Evolutionary conservation across 1,284 basidiomycete genomes (phyloP), one percentile per base, ranked within the genome.

Genomic region (Vanrija sp.): DNA sequence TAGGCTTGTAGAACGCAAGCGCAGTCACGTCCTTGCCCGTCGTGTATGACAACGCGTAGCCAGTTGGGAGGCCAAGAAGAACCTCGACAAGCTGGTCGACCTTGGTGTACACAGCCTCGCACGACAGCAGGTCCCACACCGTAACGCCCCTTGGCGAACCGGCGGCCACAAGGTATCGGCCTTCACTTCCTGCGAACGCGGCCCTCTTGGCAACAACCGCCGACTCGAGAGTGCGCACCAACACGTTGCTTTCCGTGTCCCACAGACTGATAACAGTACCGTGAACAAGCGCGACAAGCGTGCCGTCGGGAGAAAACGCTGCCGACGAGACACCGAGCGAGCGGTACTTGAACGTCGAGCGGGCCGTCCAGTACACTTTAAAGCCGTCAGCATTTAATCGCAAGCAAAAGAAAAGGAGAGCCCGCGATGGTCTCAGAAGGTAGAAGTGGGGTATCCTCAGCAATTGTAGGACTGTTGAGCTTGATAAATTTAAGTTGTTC

Each of bases 271-370:
- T 81, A 55, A 85, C 83, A 19, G 81, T 71, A 0, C 84, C 85
- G 50, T 89, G 83, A 8, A 86, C 81, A 7, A 95, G 81, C 5
- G 87, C 89, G 25, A 98, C 78, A 39, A 98, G 80, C 12, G 93
- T 93, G 8, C 85, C 88, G 71, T 98, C 95, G 1, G 83, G 83
- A 6, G 93, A 91, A 84, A 91, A 97, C 0, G 85, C 81, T 0
- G 83, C 79, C 52, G 85, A 81, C 52, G 77, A 78, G 48, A 91
- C 89, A 26, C 79, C 78, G 63, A 86, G 80, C n/a, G 81, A 79
- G 39, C 86, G 87, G 72, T 88, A 89, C 38, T 75, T 77, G 62
- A 89, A 82, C 1, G 84, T 83, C 3, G 89, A 87, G 38, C 86
- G 84, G 43, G 82, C 79, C 21, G 86, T 80, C 90, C 91, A 95